A percentile compares a stretch with the other conserved stretches of the same genome.
Evolutionary conservation across 23 red algal genomes (phyloP).

Genomic region (Gracilaria vermiculophylla): DNA sequence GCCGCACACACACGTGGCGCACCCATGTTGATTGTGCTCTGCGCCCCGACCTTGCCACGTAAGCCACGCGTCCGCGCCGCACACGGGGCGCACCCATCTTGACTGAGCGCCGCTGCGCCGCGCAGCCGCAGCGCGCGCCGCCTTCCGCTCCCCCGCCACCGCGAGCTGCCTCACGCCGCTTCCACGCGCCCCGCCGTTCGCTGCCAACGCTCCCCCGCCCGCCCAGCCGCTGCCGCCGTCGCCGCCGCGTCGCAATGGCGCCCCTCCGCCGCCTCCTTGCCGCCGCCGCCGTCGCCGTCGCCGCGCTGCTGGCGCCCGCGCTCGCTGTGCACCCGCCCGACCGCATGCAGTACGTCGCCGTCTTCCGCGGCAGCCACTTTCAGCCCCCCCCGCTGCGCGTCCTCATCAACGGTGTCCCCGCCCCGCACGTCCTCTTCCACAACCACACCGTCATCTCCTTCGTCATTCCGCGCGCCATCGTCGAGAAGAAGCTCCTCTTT

Average conservation of each 20-base stretch:
- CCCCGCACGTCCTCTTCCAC: conserved; percentile 33
- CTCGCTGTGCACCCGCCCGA: neutral
- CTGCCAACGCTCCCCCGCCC: neutral
- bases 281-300: neutral
- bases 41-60: too few species aligned
- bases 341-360: neutral
- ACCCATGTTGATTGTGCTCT: too few species aligned
- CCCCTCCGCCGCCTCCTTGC: neutral
- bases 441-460: conserved; percentile 47
- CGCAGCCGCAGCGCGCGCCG: neutral
- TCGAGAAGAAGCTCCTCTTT: neutral
- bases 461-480: conserved; percentile 2
- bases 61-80: too few species aligned
- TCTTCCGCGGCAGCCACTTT: neutral
- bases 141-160: neutral
- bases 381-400: neutral
- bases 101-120: neutral
- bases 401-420: conserved; percentile 32
- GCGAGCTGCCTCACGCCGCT: neutral
- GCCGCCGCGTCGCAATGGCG: neutral
- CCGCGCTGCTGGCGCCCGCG: neutral
- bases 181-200: neutral
- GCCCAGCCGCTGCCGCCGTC: neutral
- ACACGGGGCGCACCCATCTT: too few species aligned
- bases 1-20: too few species aligned